A percentile compares a stretch with the other conserved stretches of the same genome.
Evolutionary conservation across 768 basidiomycete species (phyloP).

Genomic region (Termitomyces sp.): DNA sequence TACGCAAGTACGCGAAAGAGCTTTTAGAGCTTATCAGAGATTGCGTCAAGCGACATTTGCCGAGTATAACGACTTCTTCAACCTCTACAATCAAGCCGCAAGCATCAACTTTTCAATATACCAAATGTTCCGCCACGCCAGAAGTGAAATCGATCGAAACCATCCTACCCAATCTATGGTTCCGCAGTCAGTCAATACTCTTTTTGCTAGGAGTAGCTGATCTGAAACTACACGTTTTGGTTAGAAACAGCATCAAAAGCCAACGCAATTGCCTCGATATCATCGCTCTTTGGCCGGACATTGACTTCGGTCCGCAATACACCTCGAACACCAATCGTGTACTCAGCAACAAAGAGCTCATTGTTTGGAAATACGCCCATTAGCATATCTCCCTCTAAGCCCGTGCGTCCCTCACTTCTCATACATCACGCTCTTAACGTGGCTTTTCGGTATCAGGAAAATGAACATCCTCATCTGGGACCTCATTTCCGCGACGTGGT

Average conservation of each 20-base stretch:
- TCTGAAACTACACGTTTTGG: slow-evolving; percentile 6
- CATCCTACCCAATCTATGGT: slow-evolving; percentile 22
- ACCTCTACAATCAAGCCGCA: not conserved
- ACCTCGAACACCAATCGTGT: slow-evolving; percentile 11
- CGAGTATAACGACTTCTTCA: slow-evolving; percentile 1
- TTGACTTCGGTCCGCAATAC: slow-evolving; percentile 11
- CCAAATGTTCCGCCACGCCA: slow-evolving; percentile 9
- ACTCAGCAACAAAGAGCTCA: slow-evolving; percentile 33
- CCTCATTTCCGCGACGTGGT: slow-evolving; percentile 49
- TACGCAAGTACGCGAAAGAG: slow-evolving; percentile 59
- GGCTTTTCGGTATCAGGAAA: not conserved
- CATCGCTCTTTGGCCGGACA: slow-evolving; percentile 26
- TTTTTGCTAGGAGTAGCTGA: not conserved
- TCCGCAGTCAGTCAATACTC: slow-evolving; percentile 17
- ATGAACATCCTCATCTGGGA: slow-evolving; percentile 5
- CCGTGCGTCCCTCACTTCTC: slow-evolving; percentile 4
- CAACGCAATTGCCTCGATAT: slow-evolving; percentile 13
- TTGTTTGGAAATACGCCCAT: slow-evolving; percentile 37
- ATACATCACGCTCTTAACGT: not conserved
- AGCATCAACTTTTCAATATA: not conserved
- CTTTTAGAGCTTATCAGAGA: slow-evolving; percentile 57
- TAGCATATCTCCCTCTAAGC: slow-evolving; percentile 10
- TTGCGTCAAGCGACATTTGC: slow-evolving; percentile 33
- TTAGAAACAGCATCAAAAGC: not conserved
- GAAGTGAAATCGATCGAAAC: slow-evolving; percentile 4